Evolutionary conservation across 2,329 filamentous ascomycete genomes (phyloP).

Genomic region (Aureobasidium sp.): DNA sequence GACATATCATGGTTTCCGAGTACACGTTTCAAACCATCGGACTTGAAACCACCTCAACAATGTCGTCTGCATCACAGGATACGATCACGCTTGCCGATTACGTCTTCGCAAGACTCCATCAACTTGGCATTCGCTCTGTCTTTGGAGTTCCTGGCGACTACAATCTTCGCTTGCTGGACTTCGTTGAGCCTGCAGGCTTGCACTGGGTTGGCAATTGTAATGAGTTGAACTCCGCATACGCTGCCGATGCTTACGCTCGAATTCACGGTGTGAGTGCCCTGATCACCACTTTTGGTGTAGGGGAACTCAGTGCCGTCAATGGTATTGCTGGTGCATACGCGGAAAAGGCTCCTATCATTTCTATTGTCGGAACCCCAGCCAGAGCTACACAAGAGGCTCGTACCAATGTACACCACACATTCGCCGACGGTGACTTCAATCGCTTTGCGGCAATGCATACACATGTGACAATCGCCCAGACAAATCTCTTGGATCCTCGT

Average conservation of each 20-base stretch:
- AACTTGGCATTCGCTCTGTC: slow-evolving; percentile 39
- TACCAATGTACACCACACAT: slow-evolving; percentile 41
- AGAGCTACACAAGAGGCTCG: slow-evolving; percentile 35
- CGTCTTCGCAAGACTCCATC: slow-evolving; percentile 35
- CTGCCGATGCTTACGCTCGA: slow-evolving; percentile 19
- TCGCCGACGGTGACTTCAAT: slow-evolving; percentile 61
- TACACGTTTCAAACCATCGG: background rate
- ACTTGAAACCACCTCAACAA: slow-evolving; percentile 1
- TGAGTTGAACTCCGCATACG: slow-evolving; percentile 50
- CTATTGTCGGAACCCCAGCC: slow-evolving; percentile 42
- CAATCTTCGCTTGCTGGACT: slow-evolving; percentile 43
- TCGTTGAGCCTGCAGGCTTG: slow-evolving; percentile 47
- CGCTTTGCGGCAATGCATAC: slow-evolving; percentile 75
- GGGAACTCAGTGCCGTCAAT: slow-evolving; percentile 43
- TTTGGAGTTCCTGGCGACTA: slow-evolving; percentile 43
- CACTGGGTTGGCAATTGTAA: slow-evolving; percentile 57
- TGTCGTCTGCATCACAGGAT: background rate
- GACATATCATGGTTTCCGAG: background rate
- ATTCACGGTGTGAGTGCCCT: slow-evolving; percentile 21
- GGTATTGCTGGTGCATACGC: slow-evolving; percentile 42
- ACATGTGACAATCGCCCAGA: slow-evolving; percentile 63
- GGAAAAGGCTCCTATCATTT: slow-evolving; percentile 41
- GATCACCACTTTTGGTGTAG: slow-evolving; percentile 43
- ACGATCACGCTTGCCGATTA: slow-evolving; percentile 23
- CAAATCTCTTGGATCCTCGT: slow-evolving; percentile 61